Conservation (phyloP, 768 basidiomycete genomes). For the Kwoniella dejecticola region DNA sequence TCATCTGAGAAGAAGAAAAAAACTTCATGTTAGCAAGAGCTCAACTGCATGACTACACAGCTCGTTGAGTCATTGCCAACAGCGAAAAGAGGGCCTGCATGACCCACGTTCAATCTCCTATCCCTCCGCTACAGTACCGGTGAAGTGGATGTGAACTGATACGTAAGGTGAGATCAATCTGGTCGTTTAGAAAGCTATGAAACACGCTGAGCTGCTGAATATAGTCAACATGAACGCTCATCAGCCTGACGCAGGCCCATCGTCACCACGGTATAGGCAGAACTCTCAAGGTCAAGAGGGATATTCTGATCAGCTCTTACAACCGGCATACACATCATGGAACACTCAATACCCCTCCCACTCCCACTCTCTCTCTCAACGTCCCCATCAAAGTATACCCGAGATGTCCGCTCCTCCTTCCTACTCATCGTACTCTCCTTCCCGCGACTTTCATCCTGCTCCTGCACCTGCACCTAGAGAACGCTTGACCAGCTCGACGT, state of each 20-base stretch:
- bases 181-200: neutral
- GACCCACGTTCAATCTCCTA: neutral
- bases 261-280: constrained; percentile 12
- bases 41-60: no score
- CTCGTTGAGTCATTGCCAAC: no score
- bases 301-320: constrained; percentile 12
- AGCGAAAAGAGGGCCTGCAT: neutral
- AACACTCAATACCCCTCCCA: neutral
- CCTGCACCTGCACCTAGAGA: constrained; percentile 22
- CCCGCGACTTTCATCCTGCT: neutral
- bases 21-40: no score
- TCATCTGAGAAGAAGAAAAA: no score
- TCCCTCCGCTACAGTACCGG: neutral
- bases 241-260: constrained; percentile 14
- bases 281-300: neutral
- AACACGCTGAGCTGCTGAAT: neutral
- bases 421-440: neutral
- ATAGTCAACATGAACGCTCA: constrained; percentile 3
- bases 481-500: constrained; percentile 31
- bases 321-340: constrained; percentile 17
- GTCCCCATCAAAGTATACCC: neutral
- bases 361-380: neutral
- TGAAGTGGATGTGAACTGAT: neutral
- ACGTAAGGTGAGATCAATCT: neutral
- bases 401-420: neutral